Base-by-base conservation (phyloP, 2,329 filamentous ascomycete species). In the Akanthomyces dipterigenus region DNA sequence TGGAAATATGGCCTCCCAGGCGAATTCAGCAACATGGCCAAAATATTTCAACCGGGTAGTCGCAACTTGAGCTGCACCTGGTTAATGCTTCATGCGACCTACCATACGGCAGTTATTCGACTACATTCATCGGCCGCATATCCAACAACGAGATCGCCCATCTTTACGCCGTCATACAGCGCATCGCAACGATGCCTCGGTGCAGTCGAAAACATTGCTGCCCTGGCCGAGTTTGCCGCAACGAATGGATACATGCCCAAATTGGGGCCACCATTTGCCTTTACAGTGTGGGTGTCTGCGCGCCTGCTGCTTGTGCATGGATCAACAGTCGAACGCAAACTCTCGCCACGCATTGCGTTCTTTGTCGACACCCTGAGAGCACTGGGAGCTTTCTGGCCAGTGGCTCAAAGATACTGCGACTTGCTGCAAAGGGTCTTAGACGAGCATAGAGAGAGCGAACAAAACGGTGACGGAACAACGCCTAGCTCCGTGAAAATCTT, bases 41-140 rank as follows among this genome's bases (percentile, higher is more conserved):
- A 90, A 64, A 76, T 96, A 1, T 91, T 93, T 70, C 86, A 87
- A 64, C 82, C 85, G 0, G 85, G 84, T 6, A 83, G 82, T 67
- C 91, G 90, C 71, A 82, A 82, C 46, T 78, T 92, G 53, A 91
- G 90, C 70, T 91, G 89, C 71, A 88, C 88, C 57, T 92, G 92
- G 88, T 86, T 96, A 55, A 96, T 96, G 88, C 80, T 96, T 34
- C 93, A 96, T 71, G 89, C 90, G 5, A 92, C 91, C 0, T 96
- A 93, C 69, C 90, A 96, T 73, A 96, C 91, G 0, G 89, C 92
- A 50, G 87, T 96, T 9, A 96, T 97, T 67, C 87, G 93, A 40
- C 81, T 96, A 26, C 92, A 96, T 76, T 96, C 92, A 0, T 96
- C 91, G 1, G 91, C 93, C 6, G 93, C 92, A 2, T 97, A 96